A percentile compares a stretch with the other conserved stretches of the same genome.
Conservation (phyloP, 2,329 filamentous ascomycete species). For the Fusarium verticillioides region DNA sequence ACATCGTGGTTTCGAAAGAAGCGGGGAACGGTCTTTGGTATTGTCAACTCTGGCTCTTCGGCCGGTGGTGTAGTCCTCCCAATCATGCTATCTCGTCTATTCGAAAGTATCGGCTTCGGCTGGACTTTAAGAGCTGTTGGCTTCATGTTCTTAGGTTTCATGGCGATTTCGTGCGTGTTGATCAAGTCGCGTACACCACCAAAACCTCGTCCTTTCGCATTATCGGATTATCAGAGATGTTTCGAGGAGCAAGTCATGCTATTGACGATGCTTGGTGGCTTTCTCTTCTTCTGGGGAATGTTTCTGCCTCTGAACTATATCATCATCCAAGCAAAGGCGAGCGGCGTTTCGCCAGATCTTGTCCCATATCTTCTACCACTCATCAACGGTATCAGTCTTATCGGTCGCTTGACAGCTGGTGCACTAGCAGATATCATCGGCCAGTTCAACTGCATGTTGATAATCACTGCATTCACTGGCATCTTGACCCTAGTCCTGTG, state of each 20-base stretch:
- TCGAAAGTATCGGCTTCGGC: neutral
- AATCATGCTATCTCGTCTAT: neutral
- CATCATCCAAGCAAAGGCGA: neutral
- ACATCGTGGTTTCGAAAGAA: neutral
- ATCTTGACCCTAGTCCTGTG: neutral
- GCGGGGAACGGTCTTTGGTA: neutral
- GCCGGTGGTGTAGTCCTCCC: neutral
- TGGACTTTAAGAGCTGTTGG: neutral
- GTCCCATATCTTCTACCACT: neutral
- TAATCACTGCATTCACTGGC: neutral
- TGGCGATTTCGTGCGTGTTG: neutral
- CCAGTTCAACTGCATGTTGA: neutral
- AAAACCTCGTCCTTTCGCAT: accelerated
- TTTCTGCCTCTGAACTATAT: neutral
- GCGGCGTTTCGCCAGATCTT: accelerated
- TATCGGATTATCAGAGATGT: accelerated
- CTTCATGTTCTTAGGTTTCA: neutral
- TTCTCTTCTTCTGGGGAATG: slow-evolving; percentile 4
- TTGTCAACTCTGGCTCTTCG: neutral
- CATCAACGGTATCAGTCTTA: neutral
- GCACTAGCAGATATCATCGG: neutral
- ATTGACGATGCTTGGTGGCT: neutral
- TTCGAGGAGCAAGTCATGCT: neutral
- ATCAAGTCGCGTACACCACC: accelerated
- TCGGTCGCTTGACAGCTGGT: neutral